A percentile compares a stretch with the other conserved stretches of the same genome.
Conservation (phyloP, 768 basidiomycete genomes). For the Lactarius quietus region DNA sequence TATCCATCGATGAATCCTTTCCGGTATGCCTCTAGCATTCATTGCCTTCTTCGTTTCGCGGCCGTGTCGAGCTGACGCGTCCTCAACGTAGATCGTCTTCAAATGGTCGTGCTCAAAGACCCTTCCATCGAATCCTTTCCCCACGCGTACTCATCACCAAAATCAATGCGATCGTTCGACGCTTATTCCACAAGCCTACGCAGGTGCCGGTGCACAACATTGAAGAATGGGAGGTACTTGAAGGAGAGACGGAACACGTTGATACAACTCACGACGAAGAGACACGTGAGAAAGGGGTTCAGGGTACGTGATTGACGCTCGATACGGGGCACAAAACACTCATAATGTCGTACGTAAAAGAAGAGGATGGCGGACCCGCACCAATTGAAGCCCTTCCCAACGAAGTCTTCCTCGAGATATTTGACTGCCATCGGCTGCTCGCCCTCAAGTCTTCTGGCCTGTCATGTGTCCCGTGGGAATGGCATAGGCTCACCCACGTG, state of each 20-base stretch:
- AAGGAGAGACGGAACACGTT: not conserved
- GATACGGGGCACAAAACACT: not conserved
- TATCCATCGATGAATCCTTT: not conserved
- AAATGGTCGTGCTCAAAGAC: not conserved
- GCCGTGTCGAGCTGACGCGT: not conserved
- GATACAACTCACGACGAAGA: not conserved
- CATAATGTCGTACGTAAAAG: not conserved
- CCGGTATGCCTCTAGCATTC: not conserved
- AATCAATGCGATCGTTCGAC: not conserved
- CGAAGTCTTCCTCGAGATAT: slow-evolving; percentile 14
- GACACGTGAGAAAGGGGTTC: not conserved
- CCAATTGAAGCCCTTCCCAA: slow-evolving; percentile 3
- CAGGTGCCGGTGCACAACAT: not conserved
- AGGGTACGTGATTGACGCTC: not conserved
- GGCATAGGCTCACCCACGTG: slow-evolving; percentile 15
- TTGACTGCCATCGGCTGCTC: not conserved
- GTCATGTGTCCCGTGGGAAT: slow-evolving; percentile 5
- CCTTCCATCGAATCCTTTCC: not conserved
- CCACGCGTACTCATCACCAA: not conserved
- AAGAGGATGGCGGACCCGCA: not conserved
- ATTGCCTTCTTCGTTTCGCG: not conserved
- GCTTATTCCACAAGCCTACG: not conserved
- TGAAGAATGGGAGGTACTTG: not conserved
- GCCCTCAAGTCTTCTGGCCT: not conserved
- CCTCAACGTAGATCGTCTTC: not conserved